Percentiles rank a stretch among this genome's conserved stretches.
These are phyloP conservation scores for Ostreobium quekettii DNA, from an alignment of 139 green algal genomes.

Conservation along the genomic window DNA sequence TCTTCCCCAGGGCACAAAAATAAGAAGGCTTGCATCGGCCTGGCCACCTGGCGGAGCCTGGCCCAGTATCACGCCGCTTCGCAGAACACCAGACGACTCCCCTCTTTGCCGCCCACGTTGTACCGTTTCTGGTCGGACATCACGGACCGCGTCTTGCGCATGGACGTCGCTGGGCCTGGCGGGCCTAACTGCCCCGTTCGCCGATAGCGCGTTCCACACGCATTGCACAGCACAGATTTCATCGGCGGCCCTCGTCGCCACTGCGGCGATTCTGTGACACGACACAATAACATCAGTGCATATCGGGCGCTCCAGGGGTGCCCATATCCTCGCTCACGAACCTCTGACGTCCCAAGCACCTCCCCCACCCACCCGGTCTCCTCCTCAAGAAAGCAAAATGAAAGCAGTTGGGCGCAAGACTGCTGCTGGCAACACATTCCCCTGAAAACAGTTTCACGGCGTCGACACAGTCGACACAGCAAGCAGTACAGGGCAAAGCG, in stretches of 20 bases:
- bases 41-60: not conserved
- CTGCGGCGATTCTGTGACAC: slow-evolving; percentile 40
- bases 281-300: too few relatives aligned
- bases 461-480: too few relatives aligned
- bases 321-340: too few relatives aligned
- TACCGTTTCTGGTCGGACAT: not conserved
- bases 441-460: not conserved
- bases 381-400: not conserved
- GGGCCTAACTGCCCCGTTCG: slow-evolving; percentile 34
- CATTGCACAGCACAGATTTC: slow-evolving; percentile 61
- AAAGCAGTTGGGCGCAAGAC: not conserved
- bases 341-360: too few relatives aligned
- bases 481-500: too few relatives aligned
- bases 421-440: not conserved
- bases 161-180: not conserved
- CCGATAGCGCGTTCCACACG: slow-evolving; percentile 55
- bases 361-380: too few relatives aligned
- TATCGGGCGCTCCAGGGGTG: too few relatives aligned
- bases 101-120: not conserved
- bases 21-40: not conserved
- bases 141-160: not conserved
- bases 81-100: not conserved
- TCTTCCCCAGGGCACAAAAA: not conserved
- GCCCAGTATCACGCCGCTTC: not conserved
- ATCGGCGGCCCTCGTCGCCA: slow-evolving; percentile 52